A percentile compares a stretch with the other conserved stretches of the same genome.
Evolutionary conservation across 2,329 filamentous ascomycete species (phyloP).

Genomic region (Trichoderma aggressivum): DNA sequence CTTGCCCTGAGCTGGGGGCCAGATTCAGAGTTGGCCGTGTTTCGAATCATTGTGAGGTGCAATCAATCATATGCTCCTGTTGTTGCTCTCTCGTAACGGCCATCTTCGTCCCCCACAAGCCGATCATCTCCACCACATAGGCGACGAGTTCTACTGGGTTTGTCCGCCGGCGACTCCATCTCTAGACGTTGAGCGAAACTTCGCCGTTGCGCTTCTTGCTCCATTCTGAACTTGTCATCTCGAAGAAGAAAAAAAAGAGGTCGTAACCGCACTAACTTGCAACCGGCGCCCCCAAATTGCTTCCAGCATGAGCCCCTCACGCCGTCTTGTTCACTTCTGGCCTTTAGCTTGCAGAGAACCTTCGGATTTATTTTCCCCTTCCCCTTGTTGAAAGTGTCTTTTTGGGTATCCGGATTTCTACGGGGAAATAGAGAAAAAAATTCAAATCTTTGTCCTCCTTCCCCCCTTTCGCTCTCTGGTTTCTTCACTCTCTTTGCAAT

Average conservation of each 20-base stretch:
- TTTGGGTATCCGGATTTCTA: not conserved
- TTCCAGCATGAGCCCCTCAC: conserved; percentile 7
- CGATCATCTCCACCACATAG: conserved; percentile 1
- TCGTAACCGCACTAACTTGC: not conserved
- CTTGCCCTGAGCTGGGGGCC: not conserved
- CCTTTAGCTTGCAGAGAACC: not conserved
- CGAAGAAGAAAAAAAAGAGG: not conserved
- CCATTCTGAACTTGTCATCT: conserved; percentile 1
- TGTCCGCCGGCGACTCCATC: conserved; percentile 1
- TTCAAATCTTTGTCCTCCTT: not conserved
- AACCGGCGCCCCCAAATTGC: conserved; percentile 7
- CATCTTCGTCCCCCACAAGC: not conserved
- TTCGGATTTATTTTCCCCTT: not conserved
- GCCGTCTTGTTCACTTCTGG: not conserved
- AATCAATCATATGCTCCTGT: not conserved
- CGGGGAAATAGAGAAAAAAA: not conserved
- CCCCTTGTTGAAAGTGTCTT: not conserved
- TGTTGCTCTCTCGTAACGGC: not conserved
- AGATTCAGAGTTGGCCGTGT: conserved; percentile 3
- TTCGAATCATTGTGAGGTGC: not conserved
- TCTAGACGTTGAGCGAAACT: conserved; percentile 13
- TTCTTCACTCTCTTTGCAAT: not conserved
- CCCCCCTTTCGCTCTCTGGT: not conserved
- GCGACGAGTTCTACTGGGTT: conserved; percentile 4
- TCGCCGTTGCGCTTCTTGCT: conserved; percentile 2